Percentiles rank a stretch among this genome's conserved stretches.
Conservation (phyloP, 345 rosid genomes). For the Gossypium longicalyx region DNA sequence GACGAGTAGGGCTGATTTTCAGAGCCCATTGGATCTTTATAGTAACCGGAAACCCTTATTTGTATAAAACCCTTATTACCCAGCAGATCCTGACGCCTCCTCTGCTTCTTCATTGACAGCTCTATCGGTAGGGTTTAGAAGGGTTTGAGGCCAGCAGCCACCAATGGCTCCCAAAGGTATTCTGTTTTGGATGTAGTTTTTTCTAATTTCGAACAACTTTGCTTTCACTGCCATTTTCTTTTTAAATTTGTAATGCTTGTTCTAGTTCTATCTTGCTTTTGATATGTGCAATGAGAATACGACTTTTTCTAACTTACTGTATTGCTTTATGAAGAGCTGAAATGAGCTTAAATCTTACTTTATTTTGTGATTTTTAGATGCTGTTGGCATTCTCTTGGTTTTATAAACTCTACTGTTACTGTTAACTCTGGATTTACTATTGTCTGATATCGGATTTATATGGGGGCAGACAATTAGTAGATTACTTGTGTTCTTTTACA, state of each 20-base stretch:
- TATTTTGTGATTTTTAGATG: background rate
- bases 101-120: slow-evolving; percentile 25
- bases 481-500: background rate
- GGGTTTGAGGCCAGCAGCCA: slow-evolving; percentile 10
- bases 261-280: background rate
- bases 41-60: too few species aligned
- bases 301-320: background rate
- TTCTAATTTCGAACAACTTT: background rate
- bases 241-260: background rate
- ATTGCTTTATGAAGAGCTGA: background rate
- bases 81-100: slow-evolving; percentile 26
- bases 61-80: slow-evolving; percentile 25
- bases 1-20: too few species aligned
- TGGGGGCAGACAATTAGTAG: too few species aligned
- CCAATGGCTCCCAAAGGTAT: slow-evolving; percentile 19
- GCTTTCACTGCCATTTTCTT: background rate
- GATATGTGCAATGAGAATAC: background rate
- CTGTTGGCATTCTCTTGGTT: background rate
- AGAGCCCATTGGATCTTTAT: background rate
- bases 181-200: background rate
- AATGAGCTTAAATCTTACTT: background rate
- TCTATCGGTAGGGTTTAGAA: slow-evolving; percentile 5
- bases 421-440: background rate
- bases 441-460: background rate
- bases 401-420: background rate